A percentile compares a stretch with the other conserved stretches of the same genome.
Conservation (phyloP, 805 yeast species). For the Wickerhamomyces bovis region DNA sequence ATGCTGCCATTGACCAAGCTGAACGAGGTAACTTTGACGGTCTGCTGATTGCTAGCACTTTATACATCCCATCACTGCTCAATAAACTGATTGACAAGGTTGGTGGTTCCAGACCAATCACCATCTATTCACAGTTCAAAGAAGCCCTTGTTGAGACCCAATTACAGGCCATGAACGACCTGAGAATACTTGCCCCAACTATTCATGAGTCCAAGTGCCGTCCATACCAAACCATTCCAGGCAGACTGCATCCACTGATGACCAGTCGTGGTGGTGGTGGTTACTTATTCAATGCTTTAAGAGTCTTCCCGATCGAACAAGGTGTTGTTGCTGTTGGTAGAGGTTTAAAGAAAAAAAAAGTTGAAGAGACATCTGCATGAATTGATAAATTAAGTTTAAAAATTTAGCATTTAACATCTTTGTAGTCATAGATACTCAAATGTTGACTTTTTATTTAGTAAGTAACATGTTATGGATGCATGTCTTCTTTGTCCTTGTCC, state of each 20-base stretch:
- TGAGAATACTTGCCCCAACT: slow-evolving; percentile 74
- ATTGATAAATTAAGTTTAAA: no score
- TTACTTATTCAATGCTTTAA: slow-evolving; percentile 67
- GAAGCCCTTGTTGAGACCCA: slow-evolving; percentile 74
- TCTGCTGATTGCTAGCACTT: slow-evolving; percentile 63
- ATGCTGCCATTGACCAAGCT: slow-evolving; percentile 42
- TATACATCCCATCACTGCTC: slow-evolving; percentile 61
- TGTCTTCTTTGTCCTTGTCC: no score
- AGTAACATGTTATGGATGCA: no score
- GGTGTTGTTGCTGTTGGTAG: slow-evolving; percentile 69
- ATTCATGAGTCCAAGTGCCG: slow-evolving; percentile 78
- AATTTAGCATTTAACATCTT: neutral
- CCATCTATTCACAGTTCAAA: slow-evolving; percentile 74
- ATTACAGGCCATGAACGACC: slow-evolving; percentile 58
- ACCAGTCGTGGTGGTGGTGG: slow-evolving; percentile 93
- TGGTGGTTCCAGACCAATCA: slow-evolving; percentile 85
- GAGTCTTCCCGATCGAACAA: slow-evolving; percentile 66
- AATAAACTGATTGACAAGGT: slow-evolving; percentile 56
- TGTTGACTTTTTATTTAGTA: no score
- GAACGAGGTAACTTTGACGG: slow-evolving; percentile 62
- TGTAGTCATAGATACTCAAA: neutral
- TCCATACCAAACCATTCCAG: slow-evolving; percentile 87
- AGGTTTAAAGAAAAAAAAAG: slow-evolving; percentile 29
- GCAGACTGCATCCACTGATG: slow-evolving; percentile 93
- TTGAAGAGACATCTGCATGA: slow-evolving; percentile 19